Evolutionary conservation across 768 basidiomycete genomes (phyloP).

Genomic region (Cubamyces lactineus): DNA sequence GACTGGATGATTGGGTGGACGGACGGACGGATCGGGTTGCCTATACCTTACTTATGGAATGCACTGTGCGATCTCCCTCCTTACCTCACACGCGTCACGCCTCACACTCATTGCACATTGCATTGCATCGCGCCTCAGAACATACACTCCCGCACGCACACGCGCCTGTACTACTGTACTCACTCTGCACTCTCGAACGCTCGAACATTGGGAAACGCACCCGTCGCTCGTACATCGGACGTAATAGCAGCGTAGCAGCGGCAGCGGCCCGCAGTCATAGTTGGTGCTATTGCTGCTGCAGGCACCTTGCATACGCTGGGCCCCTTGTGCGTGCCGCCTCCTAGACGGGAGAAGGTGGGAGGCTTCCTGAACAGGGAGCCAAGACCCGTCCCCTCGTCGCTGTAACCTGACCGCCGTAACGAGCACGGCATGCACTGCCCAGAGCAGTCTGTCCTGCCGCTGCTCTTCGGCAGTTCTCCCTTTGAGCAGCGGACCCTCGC

Average conservation of each 20-base stretch:
- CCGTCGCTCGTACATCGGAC: background rate
- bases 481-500: background rate
- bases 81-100: background rate
- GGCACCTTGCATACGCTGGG: conserved; percentile 13
- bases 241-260: background rate
- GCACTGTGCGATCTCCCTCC: conserved; percentile 1
- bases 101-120: conserved; percentile 3
- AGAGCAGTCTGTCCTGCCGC: background rate
- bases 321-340: conserved; percentile 4
- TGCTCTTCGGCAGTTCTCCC: background rate
- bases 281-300: conserved; percentile 9
- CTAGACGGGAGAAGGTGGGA: conserved; percentile 13
- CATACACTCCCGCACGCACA: background rate
- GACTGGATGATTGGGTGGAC: conserved; percentile 8
- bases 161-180: conserved; percentile 1
- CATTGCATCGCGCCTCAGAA: background rate
- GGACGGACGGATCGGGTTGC: conserved; percentile 9
- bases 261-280: conserved; percentile 15
- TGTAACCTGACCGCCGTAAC: background rate
- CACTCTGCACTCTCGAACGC: background rate
- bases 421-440: background rate
- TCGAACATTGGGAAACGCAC: background rate
- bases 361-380: conserved; percentile 12
- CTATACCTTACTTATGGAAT: conserved; percentile 20
- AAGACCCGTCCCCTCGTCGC: background rate